phyloP scores from a whole-genome alignment of 768 basidiomycete species.

The Suillus plorans region DNA sequence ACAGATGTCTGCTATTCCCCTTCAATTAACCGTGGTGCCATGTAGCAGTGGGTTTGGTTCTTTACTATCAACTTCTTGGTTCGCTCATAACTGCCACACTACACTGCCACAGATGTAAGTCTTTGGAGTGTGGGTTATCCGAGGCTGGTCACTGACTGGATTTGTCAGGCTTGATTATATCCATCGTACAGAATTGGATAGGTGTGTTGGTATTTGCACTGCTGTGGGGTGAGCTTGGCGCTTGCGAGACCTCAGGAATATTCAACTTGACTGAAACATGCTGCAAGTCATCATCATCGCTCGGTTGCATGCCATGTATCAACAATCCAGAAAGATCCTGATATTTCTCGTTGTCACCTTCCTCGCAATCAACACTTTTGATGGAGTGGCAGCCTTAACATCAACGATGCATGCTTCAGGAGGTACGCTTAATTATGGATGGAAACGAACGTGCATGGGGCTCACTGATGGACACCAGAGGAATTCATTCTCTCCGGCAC shows the following conservation, averaged over 20 bases:
- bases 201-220: neutral
- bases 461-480: neutral
- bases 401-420: neutral
- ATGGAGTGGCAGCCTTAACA: fast-evolving
- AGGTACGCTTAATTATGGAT: neutral
- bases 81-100: neutral
- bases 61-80: neutral
- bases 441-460: neutral
- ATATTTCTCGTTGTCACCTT: neutral
- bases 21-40: neutral
- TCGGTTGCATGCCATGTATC: neutral
- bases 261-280: neutral
- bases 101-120: neutral
- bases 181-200: fast-evolving
- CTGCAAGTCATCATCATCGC: neutral
- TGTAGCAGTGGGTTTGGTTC: neutral
- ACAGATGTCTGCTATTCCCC: neutral
- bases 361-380: neutral
- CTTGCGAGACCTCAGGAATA: neutral
- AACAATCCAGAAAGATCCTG: neutral
- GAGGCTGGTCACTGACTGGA: neutral
- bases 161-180: neutral
- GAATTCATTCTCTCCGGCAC: neutral
- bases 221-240: neutral
- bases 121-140: neutral